A percentile compares a stretch with the other conserved stretches of the same genome.
Evolutionary conservation across 306 rosid genomes (phyloP).

Genomic region (Phaseolus lunatus): DNA sequence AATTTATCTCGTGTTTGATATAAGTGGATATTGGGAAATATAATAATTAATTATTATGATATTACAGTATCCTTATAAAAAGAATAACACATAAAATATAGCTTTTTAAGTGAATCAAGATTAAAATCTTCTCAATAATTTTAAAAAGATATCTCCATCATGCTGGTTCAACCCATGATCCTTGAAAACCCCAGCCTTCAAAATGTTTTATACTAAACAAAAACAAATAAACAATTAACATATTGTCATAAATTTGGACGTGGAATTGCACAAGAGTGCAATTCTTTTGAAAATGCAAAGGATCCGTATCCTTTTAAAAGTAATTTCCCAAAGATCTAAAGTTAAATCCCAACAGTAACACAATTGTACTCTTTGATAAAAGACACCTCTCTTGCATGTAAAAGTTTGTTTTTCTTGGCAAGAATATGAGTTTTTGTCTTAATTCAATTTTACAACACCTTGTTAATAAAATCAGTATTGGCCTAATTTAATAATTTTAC

Average conservation of each 20-base stretch:
- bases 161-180: background rate
- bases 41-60: background rate
- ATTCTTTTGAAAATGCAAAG: constrained; percentile 15
- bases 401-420: constrained; percentile 32
- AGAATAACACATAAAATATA: background rate
- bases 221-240: background rate
- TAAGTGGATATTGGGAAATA: background rate
- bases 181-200: background rate
- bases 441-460: no score
- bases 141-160: background rate
- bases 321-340: constrained; percentile 28
- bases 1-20: background rate
- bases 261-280: background rate
- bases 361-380: background rate
- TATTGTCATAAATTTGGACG: background rate
- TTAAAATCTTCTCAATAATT: background rate
- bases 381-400: background rate
- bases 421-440: background rate
- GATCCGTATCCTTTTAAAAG: background rate
- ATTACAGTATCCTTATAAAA: background rate
- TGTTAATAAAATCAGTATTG: no score
- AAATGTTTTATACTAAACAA: background rate
- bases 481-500: no score
- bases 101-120: background rate
- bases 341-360: constrained; percentile 22